Percentiles rank a stretch among this genome's conserved stretches.
Conservation (phyloP, 805 yeast genomes). For the Schwanniomyces sp. region DNA sequence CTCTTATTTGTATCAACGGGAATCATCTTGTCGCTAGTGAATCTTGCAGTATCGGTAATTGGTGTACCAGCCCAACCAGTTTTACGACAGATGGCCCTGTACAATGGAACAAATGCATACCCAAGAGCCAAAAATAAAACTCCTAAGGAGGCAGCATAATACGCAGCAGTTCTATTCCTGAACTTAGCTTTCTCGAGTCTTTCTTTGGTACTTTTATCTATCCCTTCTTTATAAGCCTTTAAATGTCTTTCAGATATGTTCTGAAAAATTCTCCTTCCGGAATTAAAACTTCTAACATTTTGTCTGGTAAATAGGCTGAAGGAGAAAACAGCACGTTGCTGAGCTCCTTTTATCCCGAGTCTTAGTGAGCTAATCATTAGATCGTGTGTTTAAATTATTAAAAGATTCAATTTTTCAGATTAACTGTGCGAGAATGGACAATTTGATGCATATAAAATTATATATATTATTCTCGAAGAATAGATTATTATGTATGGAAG, state of each 20-base stretch:
- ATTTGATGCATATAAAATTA: not conserved
- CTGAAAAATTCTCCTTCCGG: not conserved
- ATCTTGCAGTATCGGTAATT: conserved; percentile 74
- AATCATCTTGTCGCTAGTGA: conserved; percentile 82
- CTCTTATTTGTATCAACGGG: conserved; percentile 86
- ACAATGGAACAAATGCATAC: conserved; percentile 90
- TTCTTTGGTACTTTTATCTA: conserved; percentile 13
- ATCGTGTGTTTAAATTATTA: not conserved
- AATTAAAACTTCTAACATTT: not conserved
- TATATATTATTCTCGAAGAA: not conserved
- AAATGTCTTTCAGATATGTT: not conserved
- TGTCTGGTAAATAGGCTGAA: not conserved
- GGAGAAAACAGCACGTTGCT: not conserved
- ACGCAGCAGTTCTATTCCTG: conserved; percentile 56
- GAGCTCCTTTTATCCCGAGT: not conserved
- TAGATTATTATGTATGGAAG: not conserved
- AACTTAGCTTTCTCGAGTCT: conserved; percentile 27
- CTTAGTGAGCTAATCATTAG: not conserved
- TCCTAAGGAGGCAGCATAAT: conserved; percentile 68
- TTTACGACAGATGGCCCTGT: conserved; percentile 86
- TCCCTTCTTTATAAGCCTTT: not conserved
- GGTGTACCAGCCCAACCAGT: conserved; percentile 98
- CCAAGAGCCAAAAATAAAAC: conserved; percentile 73
- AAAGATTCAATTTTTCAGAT: not conserved
- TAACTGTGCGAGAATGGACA: not conserved